Evolutionary conservation across 2,329 filamentous ascomycete genomes (phyloP), one percentile per base, ranked within the genome.

Genomic region (Fonsecaea multimorphosa): DNA sequence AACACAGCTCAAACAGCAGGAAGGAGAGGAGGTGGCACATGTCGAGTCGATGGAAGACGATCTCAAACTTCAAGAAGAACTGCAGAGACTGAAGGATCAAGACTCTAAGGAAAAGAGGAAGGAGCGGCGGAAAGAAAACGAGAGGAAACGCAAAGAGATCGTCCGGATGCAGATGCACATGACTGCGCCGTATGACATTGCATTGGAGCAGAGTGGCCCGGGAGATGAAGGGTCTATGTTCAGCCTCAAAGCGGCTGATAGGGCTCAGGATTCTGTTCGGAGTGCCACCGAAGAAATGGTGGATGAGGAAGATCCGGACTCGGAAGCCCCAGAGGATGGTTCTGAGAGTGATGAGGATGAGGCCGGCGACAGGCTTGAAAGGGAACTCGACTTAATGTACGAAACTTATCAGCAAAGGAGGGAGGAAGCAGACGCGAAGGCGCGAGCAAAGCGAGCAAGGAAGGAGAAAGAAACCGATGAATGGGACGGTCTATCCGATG

Each of bases 121-220:
- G 72, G 91, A 96, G 73, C 87, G 90, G 71, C 86, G 93, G 70
- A 91, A 86, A 73, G 93, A 96, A 66, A 99, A 99, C 71, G 95
- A 99, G 78, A 88, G 88, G 77, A 98, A 96, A 79, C 91, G 95
- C 72, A 95, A 91, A 72, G 95, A 98, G 70, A 92, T 98, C 66
- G 85, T 96, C n/a, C 89, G 95, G 36, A 90, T 99, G 90, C 95
- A 99, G 78, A 88, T 99, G 82, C 90, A 97, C 80, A 99, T 99
- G 95, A 90, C 89, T 1, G 91, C 93, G 0, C 95, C 95, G 7
- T 95, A 92, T 84, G 95, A 99, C 70, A 97, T 99, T 69, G 95
- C 95, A 74, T 86, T 96, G 80, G 95, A 97, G 75, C 92, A 95
- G 78, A 81, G 86, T 27, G 92, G 92, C 0, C 91, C 91, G 0